A percentile compares a stretch with the other conserved stretches of the same genome.
Conservation (phyloP, 108 stramenopile genomes). For the Pseudonitzschia multiseries region DNA sequence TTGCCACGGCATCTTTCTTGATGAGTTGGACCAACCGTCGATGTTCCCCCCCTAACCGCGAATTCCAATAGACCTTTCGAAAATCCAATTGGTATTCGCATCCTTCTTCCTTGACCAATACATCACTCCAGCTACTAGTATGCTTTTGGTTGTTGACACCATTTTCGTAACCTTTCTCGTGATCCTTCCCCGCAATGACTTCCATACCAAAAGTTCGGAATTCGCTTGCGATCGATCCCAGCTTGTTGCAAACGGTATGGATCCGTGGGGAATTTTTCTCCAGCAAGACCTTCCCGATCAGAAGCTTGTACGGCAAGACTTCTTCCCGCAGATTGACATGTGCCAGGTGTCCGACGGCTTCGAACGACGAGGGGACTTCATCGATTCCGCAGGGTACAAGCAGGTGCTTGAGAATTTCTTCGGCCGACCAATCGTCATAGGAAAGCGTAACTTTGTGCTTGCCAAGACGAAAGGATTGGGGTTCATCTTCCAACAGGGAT, state of each 20-base stretch:
- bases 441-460: slow-evolving; percentile 21
- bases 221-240: slow-evolving; percentile 85
- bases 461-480: not conserved
- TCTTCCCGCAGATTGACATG: slow-evolving; percentile 95
- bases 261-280: slow-evolving; percentile 89
- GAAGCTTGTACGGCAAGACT: slow-evolving; percentile 83
- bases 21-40: slow-evolving; percentile 78
- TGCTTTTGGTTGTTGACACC: not conserved
- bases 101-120: slow-evolving; percentile 87
- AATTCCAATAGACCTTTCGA: slow-evolving; percentile 97
- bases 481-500: slow-evolving; percentile 22
- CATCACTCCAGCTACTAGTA: slow-evolving; percentile 39
- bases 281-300: slow-evolving; percentile 91
- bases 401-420: slow-evolving; percentile 70
- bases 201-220: slow-evolving; percentile 97
- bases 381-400: slow-evolving; percentile 42
- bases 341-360: slow-evolving; percentile 91
- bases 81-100: slow-evolving; percentile 91
- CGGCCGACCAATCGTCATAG: slow-evolving; percentile 70
- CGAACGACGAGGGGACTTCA: slow-evolving; percentile 91
- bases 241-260: slow-evolving; percentile 93
- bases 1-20: slow-evolving; percentile 32
- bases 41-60: slow-evolving; percentile 88
- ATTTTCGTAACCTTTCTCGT: slow-evolving; percentile 7
- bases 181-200: slow-evolving; percentile 69